Conservation (phyloP, 805 yeast genomes). For the Schizosaccharomyces octosporus region DNA sequence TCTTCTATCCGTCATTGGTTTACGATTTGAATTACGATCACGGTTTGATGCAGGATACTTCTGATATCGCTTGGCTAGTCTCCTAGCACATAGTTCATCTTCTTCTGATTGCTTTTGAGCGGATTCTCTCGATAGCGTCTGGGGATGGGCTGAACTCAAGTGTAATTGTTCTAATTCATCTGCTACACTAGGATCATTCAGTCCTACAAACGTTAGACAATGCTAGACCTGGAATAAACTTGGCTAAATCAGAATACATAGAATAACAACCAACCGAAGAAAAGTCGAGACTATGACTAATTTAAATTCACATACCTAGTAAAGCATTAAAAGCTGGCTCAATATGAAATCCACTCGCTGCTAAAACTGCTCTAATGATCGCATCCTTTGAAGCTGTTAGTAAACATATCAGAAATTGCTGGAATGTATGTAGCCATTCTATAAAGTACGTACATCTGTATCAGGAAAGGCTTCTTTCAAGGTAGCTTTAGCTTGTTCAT, state of each 20-base stretch:
- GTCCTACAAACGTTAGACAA: background rate
- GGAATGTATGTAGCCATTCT: background rate
- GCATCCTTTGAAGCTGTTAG: background rate
- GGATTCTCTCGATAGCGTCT: background rate
- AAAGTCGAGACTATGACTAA: background rate
- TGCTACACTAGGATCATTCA: background rate
- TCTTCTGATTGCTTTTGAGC: background rate
- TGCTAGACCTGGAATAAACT: too few relatives aligned
- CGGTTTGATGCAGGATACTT: background rate
- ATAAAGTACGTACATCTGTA: background rate
- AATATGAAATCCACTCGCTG: background rate
- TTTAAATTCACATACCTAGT: background rate
- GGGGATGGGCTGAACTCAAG: background rate
- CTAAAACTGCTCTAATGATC: background rate
- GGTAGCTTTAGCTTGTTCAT: background rate
- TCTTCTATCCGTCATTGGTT: too few relatives aligned
- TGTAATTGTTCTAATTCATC: background rate
- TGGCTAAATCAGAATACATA: too few relatives aligned
- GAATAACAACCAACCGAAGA: too few relatives aligned
- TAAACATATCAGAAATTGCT: background rate
- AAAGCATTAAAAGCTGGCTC: background rate
- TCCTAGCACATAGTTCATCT: background rate
- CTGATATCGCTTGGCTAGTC: background rate
- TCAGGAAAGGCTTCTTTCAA: background rate
- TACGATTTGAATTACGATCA: too few relatives aligned